phyloP scores from a whole-genome alignment of 2,329 filamentous ascomycete species.

The Teratosphaeria gauchensis region DNA sequence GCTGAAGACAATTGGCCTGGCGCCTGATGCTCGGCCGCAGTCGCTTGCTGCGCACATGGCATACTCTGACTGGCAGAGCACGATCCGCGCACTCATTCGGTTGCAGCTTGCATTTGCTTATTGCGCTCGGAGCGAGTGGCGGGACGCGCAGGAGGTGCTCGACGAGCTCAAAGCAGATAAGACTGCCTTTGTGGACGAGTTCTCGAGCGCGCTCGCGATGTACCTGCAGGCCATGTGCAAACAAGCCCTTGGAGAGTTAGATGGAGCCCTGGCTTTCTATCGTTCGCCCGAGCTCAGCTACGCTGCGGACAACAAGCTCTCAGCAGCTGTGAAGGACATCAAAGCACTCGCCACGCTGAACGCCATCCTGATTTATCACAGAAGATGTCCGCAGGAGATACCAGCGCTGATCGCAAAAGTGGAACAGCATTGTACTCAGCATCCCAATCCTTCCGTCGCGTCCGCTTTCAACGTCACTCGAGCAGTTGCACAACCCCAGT shows the following conservation, averaged over 20 bases:
- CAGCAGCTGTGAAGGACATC: conserved; percentile 29
- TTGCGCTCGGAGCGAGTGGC: conserved; percentile 63
- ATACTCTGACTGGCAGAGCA: conserved; percentile 42
- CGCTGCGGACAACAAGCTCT: conserved; percentile 10
- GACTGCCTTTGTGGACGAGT: conserved; percentile 4
- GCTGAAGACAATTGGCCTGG: conserved; percentile 32
- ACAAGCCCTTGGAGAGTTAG: conserved; percentile 66
- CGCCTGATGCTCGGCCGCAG: conserved; percentile 6
- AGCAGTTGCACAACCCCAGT: conserved; percentile 45
- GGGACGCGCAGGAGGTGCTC: conserved; percentile 50
- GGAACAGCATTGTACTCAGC: conserved; percentile 56
- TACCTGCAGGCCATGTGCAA: conserved; percentile 69
- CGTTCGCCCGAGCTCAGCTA: conserved; percentile 51
- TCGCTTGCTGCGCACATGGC: conserved; percentile 12
- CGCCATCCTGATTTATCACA: conserved; percentile 37
- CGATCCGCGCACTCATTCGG: conserved; percentile 26
- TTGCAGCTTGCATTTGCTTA: conserved; percentile 62
- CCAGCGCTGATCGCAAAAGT: conserved; percentile 55
- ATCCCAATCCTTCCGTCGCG: conserved; percentile 64
- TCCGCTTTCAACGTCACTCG: conserved; percentile 69
- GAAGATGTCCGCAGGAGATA: conserved; percentile 28
- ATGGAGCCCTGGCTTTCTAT: conserved; percentile 59
- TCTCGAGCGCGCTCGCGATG: conserved; percentile 32
- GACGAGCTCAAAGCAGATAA: conserved; percentile 25
- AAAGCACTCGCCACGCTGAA: conserved; percentile 40